Evolutionary conservation across 2,329 filamentous ascomycete genomes (phyloP).

Genomic region (Ophiostoma himal-ulmi): DNA sequence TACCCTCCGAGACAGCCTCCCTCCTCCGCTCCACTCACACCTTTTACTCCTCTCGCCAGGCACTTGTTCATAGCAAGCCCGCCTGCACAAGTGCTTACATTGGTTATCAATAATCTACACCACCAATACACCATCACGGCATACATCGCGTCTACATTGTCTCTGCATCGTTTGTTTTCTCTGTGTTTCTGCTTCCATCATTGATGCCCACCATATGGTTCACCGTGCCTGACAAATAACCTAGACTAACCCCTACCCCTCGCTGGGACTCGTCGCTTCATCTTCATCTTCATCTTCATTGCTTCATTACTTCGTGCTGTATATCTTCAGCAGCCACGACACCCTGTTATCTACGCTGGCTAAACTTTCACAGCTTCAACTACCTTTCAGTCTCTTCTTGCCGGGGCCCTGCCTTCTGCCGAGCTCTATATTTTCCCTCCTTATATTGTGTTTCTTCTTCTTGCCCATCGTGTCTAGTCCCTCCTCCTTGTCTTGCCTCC

Average conservation of each 20-base stretch:
- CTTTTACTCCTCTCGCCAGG: neutral
- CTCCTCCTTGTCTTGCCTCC: neutral
- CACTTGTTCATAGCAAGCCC: no score
- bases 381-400: neutral
- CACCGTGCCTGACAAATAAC: neutral
- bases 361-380: neutral
- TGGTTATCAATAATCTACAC: no score
- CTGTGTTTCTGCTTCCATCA: neutral
- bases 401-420: no score
- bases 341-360: neutral
- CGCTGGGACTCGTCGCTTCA: neutral
- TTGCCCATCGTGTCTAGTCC: neutral
- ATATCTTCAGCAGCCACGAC: conserved; percentile 1
- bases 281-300: no score
- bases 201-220: neutral
- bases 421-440: neutral
- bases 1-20: neutral
- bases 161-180: neutral
- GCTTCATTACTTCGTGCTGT: neutral
- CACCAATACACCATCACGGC: no score
- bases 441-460: neutral
- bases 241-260: neutral
- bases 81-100: no score
- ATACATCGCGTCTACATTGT: neutral
- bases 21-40: neutral